Base-by-base conservation (phyloP, 345 rosid species). In the Cardiospermum halicacabum region DNA sequence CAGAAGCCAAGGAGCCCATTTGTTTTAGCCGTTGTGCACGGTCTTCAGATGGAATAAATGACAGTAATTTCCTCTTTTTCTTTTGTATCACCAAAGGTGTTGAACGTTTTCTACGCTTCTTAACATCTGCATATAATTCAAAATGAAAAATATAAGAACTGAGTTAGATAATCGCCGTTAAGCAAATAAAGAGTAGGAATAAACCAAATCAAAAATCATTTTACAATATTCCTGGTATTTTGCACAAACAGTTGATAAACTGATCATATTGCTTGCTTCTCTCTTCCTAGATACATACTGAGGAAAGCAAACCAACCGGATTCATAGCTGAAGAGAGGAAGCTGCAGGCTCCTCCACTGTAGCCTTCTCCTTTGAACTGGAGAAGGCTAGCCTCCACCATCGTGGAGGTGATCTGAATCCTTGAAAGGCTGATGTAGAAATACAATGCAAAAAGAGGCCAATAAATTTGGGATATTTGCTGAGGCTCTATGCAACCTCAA, bases 1-100 rank as follows among this genome's bases (percentile, higher is more conserved):
- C 96, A 74, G 82, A 55, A 43, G 98, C 98, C 72, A 92, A 95
- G 32, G 94, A 74, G 19, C 90, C 81, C 98, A 92, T 80, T 71
- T 92, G 90, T 64, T 72, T 51, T 74, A 89, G 70, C 58, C 95
- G 79, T 66, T 57, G 75, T n/a, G 68, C 73, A 69, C 75, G 84
- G 79, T 87, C 89, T 62, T 85, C 86, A 32, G 85, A 76, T 69
- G 98, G 92, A 68, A 79, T 71, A 76, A 82, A 84, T 63, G 92
- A 84, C 78, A 89, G 71, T n/a, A 89, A 70, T 48, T 79, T 84
- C 75, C 92, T 76, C 40, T 79, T 84, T 75, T 82, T 92, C 89
- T 89, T 92, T 75, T 82, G 92, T 75, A 87, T 70, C 28, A 87
- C 92, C 69, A 87, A 79, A 27, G 91, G 67, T 66, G 82, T 69